Evolutionary conservation across 805 yeast genomes (phyloP).

Genomic region (Clavispora carvajalis): DNA sequence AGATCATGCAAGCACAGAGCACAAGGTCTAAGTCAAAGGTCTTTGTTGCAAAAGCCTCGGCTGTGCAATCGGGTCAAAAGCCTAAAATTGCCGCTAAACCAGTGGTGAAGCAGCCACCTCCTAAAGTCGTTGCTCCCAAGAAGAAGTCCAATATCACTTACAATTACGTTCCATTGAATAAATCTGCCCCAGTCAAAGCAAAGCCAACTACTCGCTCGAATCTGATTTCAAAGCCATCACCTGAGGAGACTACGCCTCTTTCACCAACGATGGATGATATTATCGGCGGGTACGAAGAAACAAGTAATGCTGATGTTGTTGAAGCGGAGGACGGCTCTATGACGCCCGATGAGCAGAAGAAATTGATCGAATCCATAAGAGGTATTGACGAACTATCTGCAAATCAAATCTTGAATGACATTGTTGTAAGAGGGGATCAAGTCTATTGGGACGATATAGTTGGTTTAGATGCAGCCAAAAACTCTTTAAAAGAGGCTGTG

Average conservation of each 20-base stretch:
- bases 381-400: conserved; percentile 83
- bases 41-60: conserved; percentile 4
- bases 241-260: conserved; percentile 2
- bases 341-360: conserved; percentile 26
- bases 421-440: conserved; percentile 84
- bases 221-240: background rate
- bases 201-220: background rate
- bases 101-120: conserved; percentile 1
- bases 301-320: conserved; percentile 3
- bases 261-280: conserved; percentile 25
- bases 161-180: conserved; percentile 19
- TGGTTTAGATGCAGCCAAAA: conserved; percentile 84
- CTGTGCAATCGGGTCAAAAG: background rate
- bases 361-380: conserved; percentile 39
- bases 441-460: conserved; percentile 95
- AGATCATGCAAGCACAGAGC: conserved; percentile 24
- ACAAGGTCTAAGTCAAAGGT: conserved; percentile 1
- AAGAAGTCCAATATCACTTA: conserved; percentile 29
- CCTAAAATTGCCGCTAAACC: conserved; percentile 6
- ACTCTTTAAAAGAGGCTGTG: conserved; percentile 86
- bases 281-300: conserved; percentile 18
- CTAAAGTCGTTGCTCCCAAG: conserved; percentile 4
- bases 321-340: conserved; percentile 3
- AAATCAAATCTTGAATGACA: conserved; percentile 79
- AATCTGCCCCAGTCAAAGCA: conserved; percentile 5